Base-by-base conservation (phyloP, 768 basidiomycete species). In the Solioccasus polychromus region DNA sequence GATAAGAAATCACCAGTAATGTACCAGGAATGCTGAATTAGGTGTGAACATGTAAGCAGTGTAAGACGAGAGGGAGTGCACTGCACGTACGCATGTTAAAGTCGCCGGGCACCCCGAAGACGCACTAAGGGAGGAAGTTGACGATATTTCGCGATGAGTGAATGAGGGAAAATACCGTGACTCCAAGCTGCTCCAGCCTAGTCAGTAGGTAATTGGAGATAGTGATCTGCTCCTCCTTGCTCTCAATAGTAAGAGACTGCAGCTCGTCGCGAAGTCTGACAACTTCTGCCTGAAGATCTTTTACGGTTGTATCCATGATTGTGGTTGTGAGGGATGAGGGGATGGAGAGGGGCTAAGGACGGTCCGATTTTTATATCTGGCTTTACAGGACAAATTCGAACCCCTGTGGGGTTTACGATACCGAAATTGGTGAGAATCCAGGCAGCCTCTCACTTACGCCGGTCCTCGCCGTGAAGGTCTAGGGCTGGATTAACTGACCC, bases 101-200 rank as follows among this genome's bases (percentile, higher is more conserved):
- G 63, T 92, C 88, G n/a, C 90, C 90, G 1, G 90, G 90, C 0
- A 92, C 76, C 14, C 89, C 90, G 45, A 92, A 92, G 71, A 92
- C 76, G 36, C 78, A 75, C 88, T 92, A 47, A 9, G 48, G 20
- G 31, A 37, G 44, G 7, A 12, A 8, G 2, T 14, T 26, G 22
- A 45, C 24, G 40, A 9, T 31, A 5, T 9, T 9, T 26, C 38
- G 9, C 15, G 11, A 5, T 28, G 11, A 2, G 20, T 28, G 3
- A 8, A 30, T 17, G 48, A 14, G 35, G 22, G 24, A 14, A 50
- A 73, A 18, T 61, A 82, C 85, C 46, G 72, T 77, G 43, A 86
- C 82, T 17, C 75, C 77, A 24, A 88, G 71, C 55, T 88, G 83
- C 1, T 73, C 76, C 30, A 87, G 68, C 42, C 85, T 71, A 18